These are phyloP conservation scores for Phyllosticta paracitricarpa DNA, from an alignment of 2,329 filamentous ascomycete species.

Conservation along the genomic window DNA sequence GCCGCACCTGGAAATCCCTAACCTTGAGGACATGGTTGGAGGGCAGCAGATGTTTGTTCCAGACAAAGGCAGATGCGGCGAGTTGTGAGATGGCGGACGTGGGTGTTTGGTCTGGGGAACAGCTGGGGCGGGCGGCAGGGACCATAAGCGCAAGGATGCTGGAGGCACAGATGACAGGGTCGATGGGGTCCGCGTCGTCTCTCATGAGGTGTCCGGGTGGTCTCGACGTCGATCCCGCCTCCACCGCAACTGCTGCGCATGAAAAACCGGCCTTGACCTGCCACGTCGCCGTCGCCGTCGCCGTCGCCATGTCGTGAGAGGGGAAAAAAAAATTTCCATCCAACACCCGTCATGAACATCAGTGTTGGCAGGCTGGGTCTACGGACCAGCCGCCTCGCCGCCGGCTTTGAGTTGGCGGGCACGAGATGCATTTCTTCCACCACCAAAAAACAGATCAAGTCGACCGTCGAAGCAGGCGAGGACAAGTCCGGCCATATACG, in stretches of 20 bases:
- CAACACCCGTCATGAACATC: neutral
- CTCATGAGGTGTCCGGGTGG: neutral
- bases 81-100: neutral
- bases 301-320: neutral
- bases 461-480: conserved; percentile 41
- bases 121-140: conserved; percentile 4
- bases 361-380: conserved; percentile 8
- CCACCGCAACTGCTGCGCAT: neutral
- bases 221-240: neutral
- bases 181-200: too few species aligned
- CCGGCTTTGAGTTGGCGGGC: neutral
- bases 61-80: neutral
- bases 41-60: neutral
- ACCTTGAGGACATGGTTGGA: conserved; percentile 9
- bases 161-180: neutral
- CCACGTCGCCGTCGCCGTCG: neutral
- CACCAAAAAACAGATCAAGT: conserved; percentile 1
- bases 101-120: conserved; percentile 6
- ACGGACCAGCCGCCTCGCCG: conserved; percentile 1
- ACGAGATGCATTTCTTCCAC: conserved; percentile 5
- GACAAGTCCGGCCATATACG: conserved; percentile 72
- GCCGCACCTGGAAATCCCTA: neutral
- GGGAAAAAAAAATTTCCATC: neutral
- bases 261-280: neutral
- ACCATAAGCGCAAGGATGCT: neutral